Conservation (phyloP, 768 basidiomycete genomes). For the Boletus tylopilopsis region DNA sequence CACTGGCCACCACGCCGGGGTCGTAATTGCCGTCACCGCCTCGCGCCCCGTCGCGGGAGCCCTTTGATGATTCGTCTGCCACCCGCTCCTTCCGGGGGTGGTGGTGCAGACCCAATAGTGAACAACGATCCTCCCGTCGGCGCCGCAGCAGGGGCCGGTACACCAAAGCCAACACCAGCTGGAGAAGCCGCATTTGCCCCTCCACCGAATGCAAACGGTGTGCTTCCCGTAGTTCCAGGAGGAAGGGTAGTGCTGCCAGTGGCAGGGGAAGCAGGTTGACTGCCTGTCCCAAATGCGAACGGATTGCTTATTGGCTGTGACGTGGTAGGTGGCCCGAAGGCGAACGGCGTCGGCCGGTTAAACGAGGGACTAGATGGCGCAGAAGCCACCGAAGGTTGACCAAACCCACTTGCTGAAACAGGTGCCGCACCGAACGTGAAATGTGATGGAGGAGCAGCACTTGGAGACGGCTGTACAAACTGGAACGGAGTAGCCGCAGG, state of each 20-base stretch:
- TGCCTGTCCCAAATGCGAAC: constrained; percentile 49
- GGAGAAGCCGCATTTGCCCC: constrained; percentile 32
- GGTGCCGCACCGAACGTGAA: constrained; percentile 46
- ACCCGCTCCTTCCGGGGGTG: constrained; percentile 34
- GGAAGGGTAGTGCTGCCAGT: constrained; percentile 33
- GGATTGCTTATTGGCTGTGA: constrained; percentile 31
- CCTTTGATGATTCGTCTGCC: constrained; percentile 53
- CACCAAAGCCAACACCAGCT: constrained; percentile 40
- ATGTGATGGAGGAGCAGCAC: constrained; percentile 35
- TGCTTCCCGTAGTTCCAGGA: constrained; percentile 24
- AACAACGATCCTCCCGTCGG: constrained; percentile 38
- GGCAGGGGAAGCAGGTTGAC: constrained; percentile 60
- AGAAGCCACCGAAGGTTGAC: constrained; percentile 39
- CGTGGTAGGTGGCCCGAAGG: constrained; percentile 41
- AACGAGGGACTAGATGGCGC: constrained; percentile 60
- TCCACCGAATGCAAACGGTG: constrained; percentile 38
- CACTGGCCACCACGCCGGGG: constrained; percentile 10
- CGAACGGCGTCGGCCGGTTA: constrained; percentile 42
- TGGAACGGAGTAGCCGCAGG: constrained; percentile 41
- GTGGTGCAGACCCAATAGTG: constrained; percentile 58
- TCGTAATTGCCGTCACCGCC: constrained; percentile 19
- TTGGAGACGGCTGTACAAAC: constrained; percentile 42
- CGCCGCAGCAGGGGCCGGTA: constrained; percentile 33
- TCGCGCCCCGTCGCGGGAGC: constrained; percentile 43
- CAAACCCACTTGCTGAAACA: constrained; percentile 38